Base-by-base conservation (phyloP, 2,329 filamentous ascomycete species). In the Penicillium nordicum region DNA sequence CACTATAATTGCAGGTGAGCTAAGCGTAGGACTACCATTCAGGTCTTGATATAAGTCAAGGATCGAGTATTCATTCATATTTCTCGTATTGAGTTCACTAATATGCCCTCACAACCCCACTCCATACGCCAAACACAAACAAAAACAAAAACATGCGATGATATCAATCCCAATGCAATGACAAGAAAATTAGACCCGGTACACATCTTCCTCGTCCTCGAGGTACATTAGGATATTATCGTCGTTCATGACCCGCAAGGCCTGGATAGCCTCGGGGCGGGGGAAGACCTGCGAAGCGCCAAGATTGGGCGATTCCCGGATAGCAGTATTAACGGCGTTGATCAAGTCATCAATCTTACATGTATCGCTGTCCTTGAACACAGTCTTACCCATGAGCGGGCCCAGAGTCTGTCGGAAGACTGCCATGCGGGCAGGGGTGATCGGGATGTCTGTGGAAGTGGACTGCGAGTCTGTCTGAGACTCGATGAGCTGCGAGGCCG, bases 221-320 rank as follows among this genome's bases (percentile, higher is more conserved):
- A 77, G 72, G 65, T 73, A 79, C 92, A 99, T 99, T 70, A 99
- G 87, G 78, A 93, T 87, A 73, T 97, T 97, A 66, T 82, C 80
- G 62, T 89, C 86, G 67, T 90, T 88, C 84, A 99, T 87, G 70
- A 83, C 86, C 74, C 85, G 84, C 55, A 99, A 78, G 43, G 91
- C 92, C 72, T 87, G 84, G 56, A 88, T 78, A 0, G 89, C 90
- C 75, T 99, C 94, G 0, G 78, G 79, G 37, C 82, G 82, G 27
- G 79, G 82, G 75, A 96, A 99, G 37, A 80, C 75, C 14, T 76
- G 72, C 40, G 77, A 74, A 8, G 83, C 82, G 5, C 81, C 82
- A 27, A 77, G 75, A 66, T 41, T 75, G 5, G 64, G 60, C 0
- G 67, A 65, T 5, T 53, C 68, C 14, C 83, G 80, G 45, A 96